Evolutionary conservation across 2,329 filamentous ascomycete genomes (phyloP), one percentile per base, ranked within the genome.

Genomic region (Aspergillus ustus): DNA sequence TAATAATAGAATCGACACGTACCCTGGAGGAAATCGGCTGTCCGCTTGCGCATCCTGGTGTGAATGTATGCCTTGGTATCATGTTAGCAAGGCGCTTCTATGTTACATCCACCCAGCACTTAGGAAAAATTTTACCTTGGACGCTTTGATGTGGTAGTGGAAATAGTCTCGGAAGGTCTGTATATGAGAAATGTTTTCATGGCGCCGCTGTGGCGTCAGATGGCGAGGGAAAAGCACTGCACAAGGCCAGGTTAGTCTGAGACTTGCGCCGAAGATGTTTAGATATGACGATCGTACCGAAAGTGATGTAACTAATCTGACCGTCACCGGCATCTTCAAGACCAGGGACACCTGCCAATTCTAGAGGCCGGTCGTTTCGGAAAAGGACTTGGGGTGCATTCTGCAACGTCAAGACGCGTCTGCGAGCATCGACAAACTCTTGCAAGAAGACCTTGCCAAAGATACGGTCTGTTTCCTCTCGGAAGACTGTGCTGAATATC

Each of bases 131-230:
- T n/a, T 29, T 77, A 88, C 87, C 84, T 99, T 99, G 65, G 93
- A 97, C 31, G 95, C 96, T 82, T 99, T 99, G 81, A 99, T 99
- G 80, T 99, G 95, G 79, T 99, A 99, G 80, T 99, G 95, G 85
- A 99, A 99, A 80, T 99, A 99, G 76, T 99, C 95, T 69, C 95
- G 91, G 91, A 99, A 99, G 15, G 95, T 99, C 81, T 99, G 96
- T 72, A 99, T 98, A 78, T 99, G 96, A 54, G 93, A 97, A 70
- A 99, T 99, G 76, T 96, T 93, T 68, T 97, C 93, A 63, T 91
- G 90, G 82, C 96, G 92, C 75, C 93, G 88, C 78, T 97, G 92
- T 15, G 89, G 88, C 15, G 93, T 94, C 67, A 99, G 84, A 79
- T 99, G 96, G 67, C 95, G 90, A 51, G 95, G 94, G 83, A 99